Evolutionary conservation across 495 filamentous ascomycete species (phyloP).

Genomic region (Xylaria castorea): DNA sequence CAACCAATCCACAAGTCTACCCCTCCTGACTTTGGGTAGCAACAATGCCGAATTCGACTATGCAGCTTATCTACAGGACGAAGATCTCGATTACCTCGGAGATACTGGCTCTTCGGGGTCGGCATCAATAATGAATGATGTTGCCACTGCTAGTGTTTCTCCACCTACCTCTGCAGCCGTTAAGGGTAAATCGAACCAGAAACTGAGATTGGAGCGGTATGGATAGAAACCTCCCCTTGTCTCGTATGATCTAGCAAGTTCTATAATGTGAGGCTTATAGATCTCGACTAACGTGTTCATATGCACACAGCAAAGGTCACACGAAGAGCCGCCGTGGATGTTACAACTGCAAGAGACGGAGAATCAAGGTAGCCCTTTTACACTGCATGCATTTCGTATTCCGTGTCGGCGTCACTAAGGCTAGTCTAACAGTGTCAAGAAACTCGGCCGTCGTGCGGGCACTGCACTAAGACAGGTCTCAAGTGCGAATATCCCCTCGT

Average conservation of each 20-base stretch:
- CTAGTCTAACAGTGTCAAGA: slow-evolving; percentile 59
- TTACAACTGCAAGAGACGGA: slow-evolving; percentile 67
- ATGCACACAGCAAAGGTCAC: slow-evolving; percentile 46
- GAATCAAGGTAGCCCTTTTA: slow-evolving; percentile 60
- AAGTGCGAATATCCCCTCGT: slow-evolving; percentile 63
- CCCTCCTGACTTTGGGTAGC: slow-evolving; percentile 32
- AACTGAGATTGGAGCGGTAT: slow-evolving; percentile 47
- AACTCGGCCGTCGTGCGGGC: slow-evolving; percentile 61
- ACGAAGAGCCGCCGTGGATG: slow-evolving; percentile 70
- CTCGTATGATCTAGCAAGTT: too few relatives aligned
- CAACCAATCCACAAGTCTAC: slow-evolving; percentile 32
- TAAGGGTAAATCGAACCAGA: slow-evolving; percentile 27
- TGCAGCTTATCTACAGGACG: slow-evolving; percentile 41
- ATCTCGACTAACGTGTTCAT: too few relatives aligned
- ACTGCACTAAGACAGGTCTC: slow-evolving; percentile 63
- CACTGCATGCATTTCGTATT: neutral
- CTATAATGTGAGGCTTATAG: too few relatives aligned
- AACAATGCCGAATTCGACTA: slow-evolving; percentile 42
- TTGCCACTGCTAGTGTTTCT: slow-evolving; percentile 17
- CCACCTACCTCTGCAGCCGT: slow-evolving; percentile 21
- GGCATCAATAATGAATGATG: slow-evolving; percentile 27
- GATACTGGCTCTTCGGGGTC: slow-evolving; percentile 38
- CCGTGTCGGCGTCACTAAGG: neutral
- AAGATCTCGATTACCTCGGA: slow-evolving; percentile 42
- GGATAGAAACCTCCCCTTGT: too few relatives aligned